Evolutionary conservation across 768 basidiomycete genomes (phyloP).

Genomic region (Infundibulicybe gibba): DNA sequence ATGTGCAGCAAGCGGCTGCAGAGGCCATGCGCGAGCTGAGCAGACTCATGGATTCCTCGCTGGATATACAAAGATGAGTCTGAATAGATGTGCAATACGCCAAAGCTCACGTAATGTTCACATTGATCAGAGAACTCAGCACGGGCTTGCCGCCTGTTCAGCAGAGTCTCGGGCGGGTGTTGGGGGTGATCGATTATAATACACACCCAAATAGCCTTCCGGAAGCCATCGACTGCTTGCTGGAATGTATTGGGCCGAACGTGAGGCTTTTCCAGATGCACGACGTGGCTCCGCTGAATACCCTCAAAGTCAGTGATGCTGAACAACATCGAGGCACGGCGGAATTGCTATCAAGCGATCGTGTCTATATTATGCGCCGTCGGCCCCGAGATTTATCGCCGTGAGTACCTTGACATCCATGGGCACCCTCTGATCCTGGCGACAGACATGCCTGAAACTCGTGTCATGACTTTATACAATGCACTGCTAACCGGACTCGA

Average conservation of each 20-base stretch:
- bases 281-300: slow-evolving; percentile 7
- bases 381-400: slow-evolving; percentile 7
- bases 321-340: slow-evolving; percentile 49
- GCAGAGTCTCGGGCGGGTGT: slow-evolving; percentile 67
- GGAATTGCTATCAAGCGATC: slow-evolving; percentile 43
- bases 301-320: slow-evolving; percentile 17
- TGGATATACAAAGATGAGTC: slow-evolving; percentile 72
- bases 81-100: slow-evolving; percentile 3
- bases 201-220: slow-evolving; percentile 48
- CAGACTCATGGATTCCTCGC: slow-evolving; percentile 59
- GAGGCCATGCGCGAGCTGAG: slow-evolving; percentile 68
- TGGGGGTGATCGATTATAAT: slow-evolving; percentile 69
- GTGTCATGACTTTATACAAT: slow-evolving; percentile 29
- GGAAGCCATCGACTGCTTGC: slow-evolving; percentile 54
- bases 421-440: too few relatives aligned
- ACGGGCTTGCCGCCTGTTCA: slow-evolving; percentile 51
- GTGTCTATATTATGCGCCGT: slow-evolving; percentile 36
- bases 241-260: slow-evolving; percentile 53
- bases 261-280: slow-evolving; percentile 29
- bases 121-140: slow-evolving; percentile 62
- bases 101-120: slow-evolving; percentile 21
- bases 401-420: slow-evolving; percentile 9
- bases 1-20: slow-evolving; percentile 78
- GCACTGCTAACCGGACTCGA: slow-evolving; percentile 68
- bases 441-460: too few relatives aligned